These are phyloP conservation scores for Centella asiatica DNA, from an alignment of 129 eudicot species.

Conservation along the genomic window DNA sequence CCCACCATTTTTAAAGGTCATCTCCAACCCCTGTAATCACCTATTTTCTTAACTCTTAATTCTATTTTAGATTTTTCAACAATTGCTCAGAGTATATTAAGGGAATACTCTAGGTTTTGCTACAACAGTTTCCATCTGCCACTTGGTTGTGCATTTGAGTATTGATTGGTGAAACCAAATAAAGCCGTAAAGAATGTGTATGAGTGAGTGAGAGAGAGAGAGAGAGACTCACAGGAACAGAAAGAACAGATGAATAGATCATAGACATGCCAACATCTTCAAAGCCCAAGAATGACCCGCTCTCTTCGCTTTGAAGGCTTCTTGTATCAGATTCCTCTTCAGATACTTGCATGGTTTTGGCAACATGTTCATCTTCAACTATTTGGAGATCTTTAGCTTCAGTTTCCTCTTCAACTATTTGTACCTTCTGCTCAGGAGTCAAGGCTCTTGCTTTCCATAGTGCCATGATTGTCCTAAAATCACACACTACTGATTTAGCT, in stretches of 20 bases:
- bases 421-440: conserved; percentile 90
- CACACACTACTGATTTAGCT: conserved; percentile 13
- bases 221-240: conserved; percentile 68
- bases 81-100: no score
- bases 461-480: conserved; percentile 85
- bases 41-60: no score
- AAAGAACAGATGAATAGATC: conserved; percentile 65
- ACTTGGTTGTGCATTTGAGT: no score
- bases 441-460: conserved; percentile 90
- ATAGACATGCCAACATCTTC: conserved; percentile 69
- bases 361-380: conserved; percentile 53
- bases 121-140: no score
- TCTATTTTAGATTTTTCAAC: no score
- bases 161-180: no score
- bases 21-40: no score
- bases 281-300: conserved; percentile 73
- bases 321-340: conserved; percentile 64
- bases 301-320: conserved; percentile 66
- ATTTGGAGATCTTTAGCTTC: conserved; percentile 24
- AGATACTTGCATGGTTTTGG: conserved; percentile 24
- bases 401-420: conserved; percentile 75
- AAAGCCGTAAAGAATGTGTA: neutral
- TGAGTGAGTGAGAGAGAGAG: neutral
- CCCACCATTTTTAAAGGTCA: no score
- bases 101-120: no score